These are phyloP conservation scores for Nemophila menziesii DNA, from an alignment of 257 asterid species.

Conservation along the genomic window DNA sequence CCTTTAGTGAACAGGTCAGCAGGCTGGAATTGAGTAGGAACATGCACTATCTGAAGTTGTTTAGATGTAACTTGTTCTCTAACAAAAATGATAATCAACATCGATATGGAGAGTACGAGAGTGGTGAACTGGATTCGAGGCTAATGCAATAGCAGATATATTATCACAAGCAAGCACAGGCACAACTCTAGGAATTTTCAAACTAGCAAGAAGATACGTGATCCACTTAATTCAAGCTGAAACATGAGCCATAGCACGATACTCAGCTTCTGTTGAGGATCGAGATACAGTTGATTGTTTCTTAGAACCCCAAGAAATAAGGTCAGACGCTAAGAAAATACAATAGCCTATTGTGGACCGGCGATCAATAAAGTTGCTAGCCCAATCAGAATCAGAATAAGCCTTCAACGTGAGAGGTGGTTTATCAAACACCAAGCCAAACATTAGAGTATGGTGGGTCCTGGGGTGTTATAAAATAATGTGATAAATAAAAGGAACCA, in stretches of 20 bases:
- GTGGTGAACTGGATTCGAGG: neutral
- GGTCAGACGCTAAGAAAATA: too few species aligned
- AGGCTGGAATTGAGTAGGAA: neutral
- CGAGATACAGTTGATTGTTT: neutral
- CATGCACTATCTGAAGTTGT: too few species aligned
- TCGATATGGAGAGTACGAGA: neutral
- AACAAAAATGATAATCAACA: neutral
- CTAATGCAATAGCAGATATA: neutral
- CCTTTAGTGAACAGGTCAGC: neutral
- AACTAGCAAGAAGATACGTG: neutral
- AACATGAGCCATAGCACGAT: neutral
- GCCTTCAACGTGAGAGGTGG: too few species aligned
- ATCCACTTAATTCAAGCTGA: neutral
- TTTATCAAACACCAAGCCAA: too few species aligned
- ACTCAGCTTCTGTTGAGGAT: neutral
- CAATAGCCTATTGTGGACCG: too few species aligned
- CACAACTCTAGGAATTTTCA: neutral
- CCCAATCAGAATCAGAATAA: too few species aligned
- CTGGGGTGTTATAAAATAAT: too few species aligned
- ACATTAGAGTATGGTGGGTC: too few species aligned
- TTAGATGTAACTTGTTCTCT: neutral
- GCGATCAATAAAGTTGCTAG: too few species aligned
- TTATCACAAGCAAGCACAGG: neutral
- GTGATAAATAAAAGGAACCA: too few species aligned
- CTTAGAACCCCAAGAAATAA: too few species aligned